Evolutionary conservation across 768 basidiomycete genomes (phyloP).

Genomic region (Phaeotremella skinneri): DNA sequence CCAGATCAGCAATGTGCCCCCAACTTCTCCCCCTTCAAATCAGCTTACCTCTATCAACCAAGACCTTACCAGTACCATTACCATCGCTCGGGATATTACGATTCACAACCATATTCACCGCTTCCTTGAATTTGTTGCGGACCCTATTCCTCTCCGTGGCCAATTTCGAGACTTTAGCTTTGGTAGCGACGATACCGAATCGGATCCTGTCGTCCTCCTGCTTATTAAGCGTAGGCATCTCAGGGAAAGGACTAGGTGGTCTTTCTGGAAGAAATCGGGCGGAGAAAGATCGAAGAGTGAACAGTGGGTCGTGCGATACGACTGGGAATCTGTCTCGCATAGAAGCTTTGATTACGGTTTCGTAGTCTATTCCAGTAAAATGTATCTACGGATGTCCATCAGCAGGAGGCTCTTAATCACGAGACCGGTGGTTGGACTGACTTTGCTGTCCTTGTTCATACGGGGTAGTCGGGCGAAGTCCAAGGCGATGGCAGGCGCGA

Average conservation of each 20-base stretch:
- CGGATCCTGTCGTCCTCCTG: constrained; percentile 2
- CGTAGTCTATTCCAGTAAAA: constrained; percentile 21
- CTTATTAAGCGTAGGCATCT: not conserved
- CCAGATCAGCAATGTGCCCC: not conserved
- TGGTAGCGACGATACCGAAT: constrained; percentile 20
- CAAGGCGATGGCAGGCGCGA: not conserved
- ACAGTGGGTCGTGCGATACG: constrained; percentile 7
- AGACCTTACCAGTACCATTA: not conserved
- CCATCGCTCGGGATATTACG: not conserved
- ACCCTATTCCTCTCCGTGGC: constrained; percentile 25
- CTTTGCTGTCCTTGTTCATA: not conserved
- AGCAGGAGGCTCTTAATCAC: not conserved
- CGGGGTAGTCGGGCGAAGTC: not conserved
- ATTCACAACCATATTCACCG: constrained; percentile 23
- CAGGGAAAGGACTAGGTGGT: constrained; percentile 15
- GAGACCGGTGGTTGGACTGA: not conserved
- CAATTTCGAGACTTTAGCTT: constrained; percentile 23
- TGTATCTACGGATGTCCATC: constrained; percentile 7
- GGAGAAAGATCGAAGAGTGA: constrained; percentile 17
- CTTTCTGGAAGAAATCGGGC: constrained; percentile 4
- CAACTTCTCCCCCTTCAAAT: not conserved
- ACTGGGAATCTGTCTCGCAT: constrained; percentile 1
- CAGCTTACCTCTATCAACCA: not conserved
- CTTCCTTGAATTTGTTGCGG: constrained; percentile 19
- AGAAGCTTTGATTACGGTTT: constrained; percentile 4